Evolutionary conservation across 768 basidiomycete species (phyloP), one percentile per base, ranked within the genome.

Genomic region (Leccinum rimulosum): DNA sequence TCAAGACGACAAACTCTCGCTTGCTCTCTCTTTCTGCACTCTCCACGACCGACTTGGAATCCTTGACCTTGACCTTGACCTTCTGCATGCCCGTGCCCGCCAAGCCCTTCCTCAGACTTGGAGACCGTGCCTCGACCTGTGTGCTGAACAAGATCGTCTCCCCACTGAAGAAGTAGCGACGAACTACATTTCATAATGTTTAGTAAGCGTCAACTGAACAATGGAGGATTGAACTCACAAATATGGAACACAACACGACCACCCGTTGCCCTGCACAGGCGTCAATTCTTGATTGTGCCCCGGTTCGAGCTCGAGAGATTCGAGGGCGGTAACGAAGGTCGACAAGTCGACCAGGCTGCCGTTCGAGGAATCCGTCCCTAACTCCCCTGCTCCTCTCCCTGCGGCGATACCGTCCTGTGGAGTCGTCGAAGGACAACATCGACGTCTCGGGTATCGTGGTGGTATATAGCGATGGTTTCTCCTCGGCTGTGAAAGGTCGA

Each of bases 1-100:
- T 84, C 64, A 85, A 70, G 38, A 88, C 77, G 15, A 82, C 79
- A 66, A 88, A 85, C 67, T 84, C 83, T 36, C 81, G 74, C 56
- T 82, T 83, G 48, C 82, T 76, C 65, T 84, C 84, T 30, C 76
- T 71, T 55, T 82, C 82, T 1, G 81, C 80, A 27, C 78, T 76
- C 4, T 75, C 73, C 8, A 87, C 70, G 45, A 77, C 70, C 45
- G 71, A 73, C 36, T 78, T 77, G 17, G 74, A 68, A 51, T 83
- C 82, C 65, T 79, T 83, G 53, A 79, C 77, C 64, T 22, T 22
- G 22, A 22, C 22, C 22, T 22, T 22, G 22, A 22, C 22, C 22
- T 22, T 22, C 22, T 22, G 22, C 22, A 22, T 22, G 22, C 22
- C 22, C 22, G 22, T 22, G 22, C 22, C 22, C 22, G 22, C 22